Evolutionary conservation across 257 asterid species (phyloP).

Genomic region (Verbena officinalis): DNA sequence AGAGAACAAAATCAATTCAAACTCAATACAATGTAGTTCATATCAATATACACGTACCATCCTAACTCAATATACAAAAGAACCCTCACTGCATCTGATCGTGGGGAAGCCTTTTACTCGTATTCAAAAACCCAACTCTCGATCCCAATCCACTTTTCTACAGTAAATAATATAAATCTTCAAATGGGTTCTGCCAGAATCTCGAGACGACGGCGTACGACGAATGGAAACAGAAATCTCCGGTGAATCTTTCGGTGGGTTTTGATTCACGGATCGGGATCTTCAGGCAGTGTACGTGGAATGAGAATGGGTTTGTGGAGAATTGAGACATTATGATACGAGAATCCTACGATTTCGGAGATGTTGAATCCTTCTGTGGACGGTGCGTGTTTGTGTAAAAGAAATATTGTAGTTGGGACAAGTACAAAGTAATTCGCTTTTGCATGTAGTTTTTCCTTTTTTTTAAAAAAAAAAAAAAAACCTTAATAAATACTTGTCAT

Average conservation of each 20-base stretch:
- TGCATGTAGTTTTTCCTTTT: too few species aligned
- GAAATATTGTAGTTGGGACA: too few species aligned
- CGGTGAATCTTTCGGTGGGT: conserved; percentile 27
- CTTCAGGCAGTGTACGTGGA: conserved; percentile 38
- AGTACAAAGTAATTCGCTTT: too few species aligned
- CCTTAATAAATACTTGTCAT: too few species aligned
- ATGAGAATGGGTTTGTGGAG: conserved; percentile 33
- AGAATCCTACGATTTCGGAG: conserved; percentile 59
- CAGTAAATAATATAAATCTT: neutral
- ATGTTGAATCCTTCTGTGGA: conserved; percentile 63
- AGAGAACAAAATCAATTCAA: neutral
- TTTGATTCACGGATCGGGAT: conserved; percentile 32
- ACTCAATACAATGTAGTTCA: neutral
- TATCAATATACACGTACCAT: conserved; percentile 32
- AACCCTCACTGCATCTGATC: conserved; percentile 25
- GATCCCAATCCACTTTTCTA: conserved; percentile 16
- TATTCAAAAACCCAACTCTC: conserved; percentile 18
- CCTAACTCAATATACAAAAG: conserved; percentile 23
- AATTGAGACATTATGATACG: conserved; percentile 37
- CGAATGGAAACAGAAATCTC: conserved; percentile 1
- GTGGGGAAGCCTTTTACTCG: neutral
- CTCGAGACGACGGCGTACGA: conserved; percentile 24
- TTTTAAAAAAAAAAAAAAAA: too few species aligned
- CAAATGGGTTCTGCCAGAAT: conserved; percentile 24
- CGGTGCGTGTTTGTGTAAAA: conserved; percentile 5